Percentiles rank a stretch among this genome's conserved stretches.
These are phyloP conservation scores for Conoideocrella luteorostrata DNA, from an alignment of 2,329 filamentous ascomycete genomes.

Conservation along the genomic window DNA sequence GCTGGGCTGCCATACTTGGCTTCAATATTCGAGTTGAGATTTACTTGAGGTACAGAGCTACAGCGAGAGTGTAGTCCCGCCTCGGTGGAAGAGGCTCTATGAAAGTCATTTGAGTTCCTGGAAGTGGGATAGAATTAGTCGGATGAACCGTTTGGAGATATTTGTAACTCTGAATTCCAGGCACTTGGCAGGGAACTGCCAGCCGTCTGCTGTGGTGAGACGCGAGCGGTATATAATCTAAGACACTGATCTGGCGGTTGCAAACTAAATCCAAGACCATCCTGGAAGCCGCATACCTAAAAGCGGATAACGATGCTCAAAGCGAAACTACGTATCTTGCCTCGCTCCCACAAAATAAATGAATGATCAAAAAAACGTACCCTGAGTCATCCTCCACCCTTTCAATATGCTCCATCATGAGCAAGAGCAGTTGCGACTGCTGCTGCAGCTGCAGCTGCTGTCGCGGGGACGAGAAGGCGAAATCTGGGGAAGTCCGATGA, in stretches of 20 bases:
- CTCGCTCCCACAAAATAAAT: too few relatives aligned
- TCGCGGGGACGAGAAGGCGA: slow-evolving; percentile 1
- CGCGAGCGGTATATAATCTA: neutral
- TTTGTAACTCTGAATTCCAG: neutral
- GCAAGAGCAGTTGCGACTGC: slow-evolving; percentile 2
- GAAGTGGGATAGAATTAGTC: slow-evolving; percentile 1
- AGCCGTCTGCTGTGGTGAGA: neutral
- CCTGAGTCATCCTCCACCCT: slow-evolving; percentile 6
- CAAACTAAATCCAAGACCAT: neutral
- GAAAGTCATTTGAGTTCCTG: slow-evolving; percentile 20
- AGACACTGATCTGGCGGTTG: neutral
- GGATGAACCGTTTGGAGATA: neutral
- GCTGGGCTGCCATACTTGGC: slow-evolving; percentile 31
- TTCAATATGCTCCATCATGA: slow-evolving; percentile 8
- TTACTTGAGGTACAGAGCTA: slow-evolving; percentile 26
- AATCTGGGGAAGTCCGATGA: slow-evolving; percentile 3
- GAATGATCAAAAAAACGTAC: slow-evolving; percentile 2
- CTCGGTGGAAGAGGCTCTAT: slow-evolving; percentile 27
- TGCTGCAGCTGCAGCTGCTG: slow-evolving; percentile 1
- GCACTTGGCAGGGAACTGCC: neutral
- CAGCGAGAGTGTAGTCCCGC: slow-evolving; percentile 25
- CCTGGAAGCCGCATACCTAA: neutral
- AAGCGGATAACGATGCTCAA: neutral
- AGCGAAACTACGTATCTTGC: too few relatives aligned
- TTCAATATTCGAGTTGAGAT: slow-evolving; percentile 40